These are phyloP conservation scores for Kewa caespitosa DNA, from an alignment of 179 eudicot species.

Conservation along the genomic window DNA sequence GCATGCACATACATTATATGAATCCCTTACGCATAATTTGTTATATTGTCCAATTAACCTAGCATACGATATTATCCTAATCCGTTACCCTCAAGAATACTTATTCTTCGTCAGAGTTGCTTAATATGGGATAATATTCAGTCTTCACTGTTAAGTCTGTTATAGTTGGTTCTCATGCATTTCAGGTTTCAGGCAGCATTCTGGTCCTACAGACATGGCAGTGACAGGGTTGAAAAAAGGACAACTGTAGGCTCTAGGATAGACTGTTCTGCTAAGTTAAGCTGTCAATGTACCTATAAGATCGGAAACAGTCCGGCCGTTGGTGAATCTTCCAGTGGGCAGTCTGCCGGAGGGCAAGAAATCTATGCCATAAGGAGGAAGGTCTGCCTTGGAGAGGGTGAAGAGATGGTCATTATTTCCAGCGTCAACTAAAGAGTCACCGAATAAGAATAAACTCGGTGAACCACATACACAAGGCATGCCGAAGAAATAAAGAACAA, in stretches of 20 bases:
- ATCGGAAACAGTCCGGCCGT: slow-evolving; percentile 59
- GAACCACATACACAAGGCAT: slow-evolving; percentile 28
- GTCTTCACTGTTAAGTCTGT: too few species aligned
- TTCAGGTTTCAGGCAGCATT: too few species aligned
- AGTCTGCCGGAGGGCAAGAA: slow-evolving; percentile 47
- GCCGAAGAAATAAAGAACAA: neutral
- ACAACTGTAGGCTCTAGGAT: neutral
- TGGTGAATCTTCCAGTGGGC: slow-evolving; percentile 69
- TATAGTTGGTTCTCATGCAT: too few species aligned
- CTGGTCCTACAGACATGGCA: neutral
- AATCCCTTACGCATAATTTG: too few species aligned
- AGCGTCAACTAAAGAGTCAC: slow-evolving; percentile 60
- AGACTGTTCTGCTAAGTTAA: neutral
- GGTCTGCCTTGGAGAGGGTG: slow-evolving; percentile 36
- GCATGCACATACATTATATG: too few species aligned
- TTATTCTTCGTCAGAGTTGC: neutral
- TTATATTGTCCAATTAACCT: too few species aligned
- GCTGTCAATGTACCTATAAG: slow-evolving; percentile 40
- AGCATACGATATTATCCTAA: too few species aligned
- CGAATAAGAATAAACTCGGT: slow-evolving; percentile 42
- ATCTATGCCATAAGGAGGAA: slow-evolving; percentile 62
- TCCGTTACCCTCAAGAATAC: too few species aligned
- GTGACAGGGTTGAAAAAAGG: neutral
- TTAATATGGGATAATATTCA: too few species aligned
- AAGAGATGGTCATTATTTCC: slow-evolving; percentile 43